Evolutionary conservation across 179 eudicot species (phyloP).

Genomic region (Carnegiea gigantea): DNA sequence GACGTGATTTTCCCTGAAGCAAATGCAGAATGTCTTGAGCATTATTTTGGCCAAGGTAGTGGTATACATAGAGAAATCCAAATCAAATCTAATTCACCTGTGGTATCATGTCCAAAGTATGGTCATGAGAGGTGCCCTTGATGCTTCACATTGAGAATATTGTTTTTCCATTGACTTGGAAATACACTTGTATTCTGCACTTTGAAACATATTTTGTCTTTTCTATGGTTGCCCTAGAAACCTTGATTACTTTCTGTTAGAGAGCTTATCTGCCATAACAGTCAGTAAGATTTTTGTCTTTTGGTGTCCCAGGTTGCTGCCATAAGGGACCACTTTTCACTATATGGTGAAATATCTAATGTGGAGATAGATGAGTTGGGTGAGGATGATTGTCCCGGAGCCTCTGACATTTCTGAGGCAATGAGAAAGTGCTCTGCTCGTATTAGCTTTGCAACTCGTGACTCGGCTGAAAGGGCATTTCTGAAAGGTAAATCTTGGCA

Average conservation of each 20-base stretch:
- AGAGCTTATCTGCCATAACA: background rate
- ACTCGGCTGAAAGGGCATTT: constrained; percentile 85
- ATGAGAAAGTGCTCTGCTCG: constrained; percentile 51
- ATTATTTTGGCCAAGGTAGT: background rate
- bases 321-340: constrained; percentile 77
- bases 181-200: too few species aligned
- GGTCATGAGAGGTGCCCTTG: background rate
- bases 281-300: background rate
- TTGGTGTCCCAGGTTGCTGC: constrained; percentile 56
- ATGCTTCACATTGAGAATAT: background rate
- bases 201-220: background rate
- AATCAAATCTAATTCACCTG: background rate
- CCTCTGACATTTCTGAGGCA: constrained; percentile 35
- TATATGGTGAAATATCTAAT: constrained; percentile 61
- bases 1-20: background rate
- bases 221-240: background rate
- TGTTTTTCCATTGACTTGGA: background rate
- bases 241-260: background rate
- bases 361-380: constrained; percentile 62
- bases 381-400: constrained; percentile 31
- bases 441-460: constrained; percentile 63
- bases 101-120: background rate
- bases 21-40: background rate
- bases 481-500: constrained; percentile 66
- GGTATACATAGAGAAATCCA: background rate